These are phyloP conservation scores for Trebouxia sp. DNA, from an alignment of 139 green algal species.

Conservation along the genomic window DNA sequence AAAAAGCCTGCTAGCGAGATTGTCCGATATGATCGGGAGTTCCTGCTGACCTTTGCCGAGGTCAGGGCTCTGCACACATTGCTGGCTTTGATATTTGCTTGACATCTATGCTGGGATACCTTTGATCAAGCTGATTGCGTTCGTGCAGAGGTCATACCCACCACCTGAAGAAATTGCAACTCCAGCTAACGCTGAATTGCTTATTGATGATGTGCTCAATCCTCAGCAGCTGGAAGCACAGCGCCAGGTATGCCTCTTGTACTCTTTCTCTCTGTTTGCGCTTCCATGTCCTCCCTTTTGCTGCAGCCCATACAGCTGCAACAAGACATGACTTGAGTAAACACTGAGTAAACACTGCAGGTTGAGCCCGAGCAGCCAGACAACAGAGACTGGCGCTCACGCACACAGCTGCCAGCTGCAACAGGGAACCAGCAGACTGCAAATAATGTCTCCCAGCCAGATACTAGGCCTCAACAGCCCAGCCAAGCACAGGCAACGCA, in stretches of 20 bases:
- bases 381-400: conserved; percentile 70
- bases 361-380: conserved; percentile 60
- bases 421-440: neutral
- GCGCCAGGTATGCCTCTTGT: conserved; percentile 33
- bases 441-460: conserved; percentile 1
- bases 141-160: neutral
- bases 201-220: conserved; percentile 47
- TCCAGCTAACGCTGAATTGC: neutral
- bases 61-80: neutral
- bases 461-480: conserved; percentile 5
- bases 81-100: neutral
- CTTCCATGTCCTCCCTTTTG: too few species aligned
- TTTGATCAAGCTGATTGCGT: neutral
- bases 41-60: conserved; percentile 30
- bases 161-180: neutral
- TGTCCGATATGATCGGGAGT: conserved; percentile 31
- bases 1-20: conserved; percentile 36
- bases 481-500: conserved; percentile 33
- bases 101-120: neutral
- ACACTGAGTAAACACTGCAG: too few species aligned
- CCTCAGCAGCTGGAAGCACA: conserved; percentile 39
- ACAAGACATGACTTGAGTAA: too few species aligned
- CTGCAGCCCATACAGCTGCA: too few species aligned
- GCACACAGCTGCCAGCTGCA: conserved; percentile 34
- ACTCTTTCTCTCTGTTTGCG: too few species aligned